Evolutionary conservation across 2,329 filamentous ascomycete genomes (phyloP).

Genomic region (Pseudocercospora musae): DNA sequence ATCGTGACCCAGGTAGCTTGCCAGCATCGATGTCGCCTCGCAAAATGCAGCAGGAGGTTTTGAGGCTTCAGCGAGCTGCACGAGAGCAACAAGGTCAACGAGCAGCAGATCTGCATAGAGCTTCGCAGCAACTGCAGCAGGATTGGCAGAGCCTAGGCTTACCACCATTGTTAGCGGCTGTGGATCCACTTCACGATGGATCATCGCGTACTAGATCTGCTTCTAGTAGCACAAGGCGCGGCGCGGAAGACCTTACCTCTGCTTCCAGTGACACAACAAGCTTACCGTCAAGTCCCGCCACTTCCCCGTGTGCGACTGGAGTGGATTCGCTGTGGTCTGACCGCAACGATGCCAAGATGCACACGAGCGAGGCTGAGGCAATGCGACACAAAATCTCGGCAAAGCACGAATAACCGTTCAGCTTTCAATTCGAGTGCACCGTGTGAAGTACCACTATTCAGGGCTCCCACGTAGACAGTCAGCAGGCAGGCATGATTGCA

Average conservation of each 20-base stretch:
- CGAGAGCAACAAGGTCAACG: not conserved
- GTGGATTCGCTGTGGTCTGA: not conserved
- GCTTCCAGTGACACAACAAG: not conserved
- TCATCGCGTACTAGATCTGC: not conserved
- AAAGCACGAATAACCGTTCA: not conserved
- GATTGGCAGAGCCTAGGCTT: not conserved
- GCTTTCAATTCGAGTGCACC: not conserved
- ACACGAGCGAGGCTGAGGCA: not conserved
- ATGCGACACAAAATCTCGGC: not conserved
- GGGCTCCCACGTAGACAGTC: not conserved
- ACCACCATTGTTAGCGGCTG: not conserved
- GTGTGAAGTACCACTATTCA: no score
- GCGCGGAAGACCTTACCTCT: not conserved
- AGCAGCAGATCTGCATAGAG: not conserved
- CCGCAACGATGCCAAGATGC: not conserved
- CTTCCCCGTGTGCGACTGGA: not conserved
- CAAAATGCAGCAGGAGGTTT: not conserved
- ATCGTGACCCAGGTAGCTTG: not conserved
- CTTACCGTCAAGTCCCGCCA: not conserved
- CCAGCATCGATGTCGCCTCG: not conserved
- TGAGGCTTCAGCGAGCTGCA: not conserved
- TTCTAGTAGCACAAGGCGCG: not conserved
- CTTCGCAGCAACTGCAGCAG: not conserved
- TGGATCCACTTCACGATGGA: not conserved
- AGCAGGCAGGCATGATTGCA: not conserved